Evolutionary conservation across 306 rosid species (phyloP).

Genomic region (Quercus bicolor): DNA sequence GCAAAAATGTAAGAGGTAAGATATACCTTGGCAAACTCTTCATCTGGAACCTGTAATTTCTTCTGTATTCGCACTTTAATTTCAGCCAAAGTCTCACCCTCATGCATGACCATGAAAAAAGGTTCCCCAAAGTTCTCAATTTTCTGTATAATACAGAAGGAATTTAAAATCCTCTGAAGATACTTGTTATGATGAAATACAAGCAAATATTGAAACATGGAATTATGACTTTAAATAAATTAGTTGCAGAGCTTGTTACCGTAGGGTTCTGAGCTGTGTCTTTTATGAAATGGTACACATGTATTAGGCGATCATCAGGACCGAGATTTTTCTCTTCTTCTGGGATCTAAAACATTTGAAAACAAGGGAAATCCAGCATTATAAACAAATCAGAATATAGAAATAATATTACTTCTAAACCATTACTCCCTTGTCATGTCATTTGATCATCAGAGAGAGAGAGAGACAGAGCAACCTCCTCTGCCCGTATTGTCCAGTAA

Average conservation of each 20-base stretch:
- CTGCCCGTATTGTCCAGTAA: constrained; percentile 90
- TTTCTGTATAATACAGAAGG: constrained; percentile 46
- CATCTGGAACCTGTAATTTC: constrained; percentile 77
- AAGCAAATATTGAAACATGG: background rate
- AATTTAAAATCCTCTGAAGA: background rate
- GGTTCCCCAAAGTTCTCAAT: constrained; percentile 91
- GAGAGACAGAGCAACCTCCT: constrained; percentile 56
- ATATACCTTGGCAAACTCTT: constrained; percentile 77
- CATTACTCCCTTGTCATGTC: background rate
- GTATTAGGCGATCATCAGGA: constrained; percentile 67
- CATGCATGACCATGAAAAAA: constrained; percentile 84
- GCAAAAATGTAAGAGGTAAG: background rate
- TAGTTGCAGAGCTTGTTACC: constrained; percentile 35
- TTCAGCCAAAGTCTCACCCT: constrained; percentile 71
- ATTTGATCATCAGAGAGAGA: background rate
- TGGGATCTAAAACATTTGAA: constrained; percentile 48
- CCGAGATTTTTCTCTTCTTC: constrained; percentile 81
- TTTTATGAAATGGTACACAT: constrained; percentile 80
- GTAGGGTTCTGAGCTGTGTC: constrained; percentile 71
- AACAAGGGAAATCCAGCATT: background rate
- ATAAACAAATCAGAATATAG: background rate
- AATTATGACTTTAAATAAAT: constrained; percentile 15
- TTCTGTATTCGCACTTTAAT: constrained; percentile 62
- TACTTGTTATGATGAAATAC: background rate
- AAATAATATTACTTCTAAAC: background rate